Percentiles rank a stretch among this genome's conserved stretches.
These are phyloP conservation scores for Fusarium sp. DNA, from an alignment of 2,329 filamentous ascomycete genomes.

Conservation along the genomic window DNA sequence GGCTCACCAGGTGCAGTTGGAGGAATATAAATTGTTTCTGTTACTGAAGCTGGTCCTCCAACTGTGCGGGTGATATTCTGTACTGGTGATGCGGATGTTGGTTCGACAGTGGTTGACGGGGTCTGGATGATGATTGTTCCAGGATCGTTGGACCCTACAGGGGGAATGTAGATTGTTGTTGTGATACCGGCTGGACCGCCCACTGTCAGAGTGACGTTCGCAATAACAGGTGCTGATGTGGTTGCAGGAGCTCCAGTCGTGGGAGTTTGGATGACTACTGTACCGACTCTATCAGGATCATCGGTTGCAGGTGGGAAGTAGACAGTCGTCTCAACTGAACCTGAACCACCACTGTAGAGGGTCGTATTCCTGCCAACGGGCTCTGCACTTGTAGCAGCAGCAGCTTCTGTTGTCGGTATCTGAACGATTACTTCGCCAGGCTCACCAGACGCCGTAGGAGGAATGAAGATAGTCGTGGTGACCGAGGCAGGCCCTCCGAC, in stretches of 20 bases:
- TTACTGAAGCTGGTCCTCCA: not conserved
- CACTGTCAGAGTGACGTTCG: not conserved
- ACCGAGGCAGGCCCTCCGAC: slow-evolving; percentile 10
- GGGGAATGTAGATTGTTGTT: not conserved
- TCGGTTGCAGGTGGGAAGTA: slow-evolving; percentile 8
- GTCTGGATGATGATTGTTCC: slow-evolving; percentile 20
- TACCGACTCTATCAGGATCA: not conserved
- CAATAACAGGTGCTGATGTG: not conserved
- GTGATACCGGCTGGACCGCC: slow-evolving; percentile 9
- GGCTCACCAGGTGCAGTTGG: not conserved
- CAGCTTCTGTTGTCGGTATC: not conserved
- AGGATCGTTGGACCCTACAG: not conserved
- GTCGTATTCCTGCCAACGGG: not conserved
- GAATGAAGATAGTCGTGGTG: slow-evolving; percentile 1
- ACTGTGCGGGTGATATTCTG: not conserved
- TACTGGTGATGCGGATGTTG: not conserved
- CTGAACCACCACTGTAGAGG: slow-evolving; percentile 7
- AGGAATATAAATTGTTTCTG: not conserved
- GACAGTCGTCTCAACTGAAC: not conserved
- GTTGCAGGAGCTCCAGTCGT: not conserved
- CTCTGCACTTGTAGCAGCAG: not conserved
- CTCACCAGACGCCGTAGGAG: slow-evolving; percentile 6
- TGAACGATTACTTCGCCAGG: slow-evolving; percentile 13
- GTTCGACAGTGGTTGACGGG: not conserved
- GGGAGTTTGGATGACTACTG: slow-evolving; percentile 12